Base-by-base conservation (phyloP, 805 yeast species). In the Wickerhamomyces subpelliculosus region DNA sequence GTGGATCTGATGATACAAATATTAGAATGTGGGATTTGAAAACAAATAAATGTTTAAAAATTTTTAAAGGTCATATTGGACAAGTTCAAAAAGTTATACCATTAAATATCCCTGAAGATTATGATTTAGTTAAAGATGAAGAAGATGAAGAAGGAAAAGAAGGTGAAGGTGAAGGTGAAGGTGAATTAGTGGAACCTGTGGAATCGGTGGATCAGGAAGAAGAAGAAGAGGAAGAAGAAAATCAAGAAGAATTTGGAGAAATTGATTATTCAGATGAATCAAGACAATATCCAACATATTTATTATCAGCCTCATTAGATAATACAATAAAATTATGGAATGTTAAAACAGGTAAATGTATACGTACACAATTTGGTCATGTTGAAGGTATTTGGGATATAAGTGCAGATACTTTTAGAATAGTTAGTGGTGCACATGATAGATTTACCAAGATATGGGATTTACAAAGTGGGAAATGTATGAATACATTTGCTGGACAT, bases 331-430 rank as follows among this genome's bases (percentile, higher is more conserved):
- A 89, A 57, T 60, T 90, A 34, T 89, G 97, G 97, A 94, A 87
- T 49, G 82, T 88, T 23, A 69, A 68, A 44, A 77, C 93, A 1
- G 96, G 97, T 4, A 76, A 78, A 58, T 90, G 97, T 55, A 75
- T 88, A 10, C 71, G 96, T 41, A 93, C 98, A 0, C 90, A 93
- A 60, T 93, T 90, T 65, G 98, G 98, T 3, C 98, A 93, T 57
- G 87, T 90, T 38, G 97, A 93, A 61, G 98, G 98, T 18, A 96
- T 93, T 16, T 90, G 97, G 97, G 87, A 90, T 31, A 83, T 93
- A 39, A 87, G 93, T 14, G 95, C 97, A 1, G 97, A 93, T 64
- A 88, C 89, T 28, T 93, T 93, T 69, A 73, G 98, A 48, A 84
- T 93, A 32, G 84, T 90, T 10, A 80, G 93, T 51, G 97, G 97